Conservation (phyloP, 345 rosid species). For the Capsella bursapastoris region DNA sequence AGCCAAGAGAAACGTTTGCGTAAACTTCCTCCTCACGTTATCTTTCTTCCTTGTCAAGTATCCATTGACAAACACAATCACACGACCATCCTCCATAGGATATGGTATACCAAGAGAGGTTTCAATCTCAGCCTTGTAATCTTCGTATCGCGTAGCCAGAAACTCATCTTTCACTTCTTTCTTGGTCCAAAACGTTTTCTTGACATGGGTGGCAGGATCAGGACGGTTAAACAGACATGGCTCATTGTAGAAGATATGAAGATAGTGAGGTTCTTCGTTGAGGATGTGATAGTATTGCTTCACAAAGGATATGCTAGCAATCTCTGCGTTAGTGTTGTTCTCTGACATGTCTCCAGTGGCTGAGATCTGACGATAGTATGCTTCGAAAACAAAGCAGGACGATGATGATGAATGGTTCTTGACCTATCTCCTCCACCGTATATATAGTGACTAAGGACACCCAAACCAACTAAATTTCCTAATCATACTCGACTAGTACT, state of each 20-base stretch:
- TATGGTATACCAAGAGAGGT: conserved; percentile 32
- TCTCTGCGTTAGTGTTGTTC: background rate
- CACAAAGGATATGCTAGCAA: conserved; percentile 16
- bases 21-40: conserved; percentile 26
- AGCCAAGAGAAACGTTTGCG: conserved; percentile 29
- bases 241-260: conserved; percentile 28
- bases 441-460: background rate
- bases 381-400: background rate
- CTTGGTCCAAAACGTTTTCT: conserved; percentile 23
- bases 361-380: background rate
- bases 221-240: conserved; percentile 30
- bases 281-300: conserved; percentile 21
- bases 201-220: conserved; percentile 12
- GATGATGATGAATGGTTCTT: conserved; percentile 22
- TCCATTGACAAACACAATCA: conserved; percentile 29
- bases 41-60: conserved; percentile 29
- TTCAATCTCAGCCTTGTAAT: conserved; percentile 29
- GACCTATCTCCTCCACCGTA: conserved; percentile 4
- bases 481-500: conserved; percentile 5
- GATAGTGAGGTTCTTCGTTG: conserved; percentile 33
- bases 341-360: conserved; percentile 15
- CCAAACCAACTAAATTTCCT: conserved; percentile 8
- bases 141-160: conserved; percentile 23
- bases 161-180: conserved; percentile 34
- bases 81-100: background rate